phyloP scores from a whole-genome alignment of 75 land plant genomes.

The Larix kaempferi region DNA sequence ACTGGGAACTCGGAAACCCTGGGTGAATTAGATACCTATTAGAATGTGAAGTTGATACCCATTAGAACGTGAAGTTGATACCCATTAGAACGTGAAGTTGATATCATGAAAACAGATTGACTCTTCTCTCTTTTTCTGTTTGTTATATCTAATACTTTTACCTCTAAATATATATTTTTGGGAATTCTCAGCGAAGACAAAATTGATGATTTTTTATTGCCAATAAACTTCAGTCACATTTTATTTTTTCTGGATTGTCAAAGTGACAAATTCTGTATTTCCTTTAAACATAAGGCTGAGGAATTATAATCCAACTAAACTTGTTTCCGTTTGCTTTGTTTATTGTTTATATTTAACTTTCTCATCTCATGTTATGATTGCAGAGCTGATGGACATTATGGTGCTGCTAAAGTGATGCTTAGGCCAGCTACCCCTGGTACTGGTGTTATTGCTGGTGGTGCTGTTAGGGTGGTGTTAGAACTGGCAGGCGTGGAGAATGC shows the following conservation, averaged over 20 bases:
- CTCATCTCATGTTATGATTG: constrained; percentile 4
- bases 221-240: neutral
- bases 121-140: neutral
- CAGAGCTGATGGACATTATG: constrained; percentile 85
- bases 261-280: neutral
- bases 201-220: neutral
- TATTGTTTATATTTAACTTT: neutral
- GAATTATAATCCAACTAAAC: neutral
- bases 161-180: neutral
- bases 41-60: neutral
- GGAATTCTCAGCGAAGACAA: neutral
- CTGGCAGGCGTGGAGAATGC: constrained; percentile 98
- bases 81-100: neutral
- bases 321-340: neutral
- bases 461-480: constrained; percentile 86
- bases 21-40: neutral
- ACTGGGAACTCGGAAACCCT: neutral
- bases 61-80: neutral
- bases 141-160: neutral
- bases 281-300: neutral
- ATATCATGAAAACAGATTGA: neutral
- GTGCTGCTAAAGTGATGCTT: constrained; percentile 98
- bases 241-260: neutral
- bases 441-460: constrained; percentile 98
- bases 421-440: constrained; percentile 96